phyloP scores from a whole-genome alignment of 2,329 filamentous ascomycete genomes.

The Huntiella savannae region DNA sequence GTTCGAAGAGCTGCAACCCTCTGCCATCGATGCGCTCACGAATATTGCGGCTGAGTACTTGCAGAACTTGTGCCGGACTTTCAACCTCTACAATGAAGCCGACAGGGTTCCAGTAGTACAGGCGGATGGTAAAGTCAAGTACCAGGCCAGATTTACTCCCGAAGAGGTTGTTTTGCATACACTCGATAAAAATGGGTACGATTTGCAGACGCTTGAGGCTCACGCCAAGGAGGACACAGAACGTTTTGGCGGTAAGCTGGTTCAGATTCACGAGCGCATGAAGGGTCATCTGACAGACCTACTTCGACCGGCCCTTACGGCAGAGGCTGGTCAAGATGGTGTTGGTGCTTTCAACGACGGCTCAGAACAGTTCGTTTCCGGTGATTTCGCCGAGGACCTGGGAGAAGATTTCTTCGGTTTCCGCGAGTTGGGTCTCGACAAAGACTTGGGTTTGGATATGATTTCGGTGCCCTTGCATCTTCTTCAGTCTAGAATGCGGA shows the following conservation, averaged over 20 bases:
- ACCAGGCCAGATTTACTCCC: slow-evolving; percentile 50
- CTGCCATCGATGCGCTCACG: slow-evolving; percentile 74
- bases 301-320: slow-evolving; percentile 64
- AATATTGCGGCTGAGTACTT: slow-evolving; percentile 85
- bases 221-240: slow-evolving; percentile 94
- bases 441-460: slow-evolving; percentile 72
- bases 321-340: slow-evolving; percentile 61
- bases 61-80: slow-evolving; percentile 57
- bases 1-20: slow-evolving; percentile 93
- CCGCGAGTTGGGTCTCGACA: slow-evolving; percentile 80
- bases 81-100: slow-evolving; percentile 67
- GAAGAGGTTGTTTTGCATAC: slow-evolving; percentile 82
- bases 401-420: slow-evolving; percentile 99
- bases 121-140: slow-evolving; percentile 19
- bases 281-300: slow-evolving; percentile 84
- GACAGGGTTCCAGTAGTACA: slow-evolving; percentile 38
- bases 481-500: slow-evolving; percentile 77
- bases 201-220: slow-evolving; percentile 60
- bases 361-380: slow-evolving; percentile 88
- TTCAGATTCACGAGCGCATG: slow-evolving; percentile 82
- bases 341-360: slow-evolving; percentile 87
- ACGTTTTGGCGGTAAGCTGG: slow-evolving; percentile 58
- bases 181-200: slow-evolving; percentile 64
- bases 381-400: slow-evolving; percentile 93
- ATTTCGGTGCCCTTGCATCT: slow-evolving; percentile 87